Evolutionary conservation across 2,329 filamentous ascomycete genomes (phyloP).

Genomic region (Westerdykella sp.): DNA sequence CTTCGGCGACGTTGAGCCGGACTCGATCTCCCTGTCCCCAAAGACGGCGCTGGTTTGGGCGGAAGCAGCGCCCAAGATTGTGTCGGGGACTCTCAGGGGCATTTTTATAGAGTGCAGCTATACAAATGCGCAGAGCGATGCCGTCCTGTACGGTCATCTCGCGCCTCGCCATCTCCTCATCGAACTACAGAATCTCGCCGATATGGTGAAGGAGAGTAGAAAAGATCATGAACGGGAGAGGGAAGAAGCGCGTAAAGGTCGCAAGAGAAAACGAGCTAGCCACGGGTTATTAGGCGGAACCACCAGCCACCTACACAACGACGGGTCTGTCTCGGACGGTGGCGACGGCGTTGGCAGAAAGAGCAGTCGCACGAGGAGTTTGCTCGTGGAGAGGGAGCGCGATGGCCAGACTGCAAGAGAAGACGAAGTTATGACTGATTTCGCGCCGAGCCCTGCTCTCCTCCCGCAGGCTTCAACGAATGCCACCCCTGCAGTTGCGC

Average conservation of each 20-base stretch:
- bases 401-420: slow-evolving; percentile 9
- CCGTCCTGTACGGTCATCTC: slow-evolving; percentile 80
- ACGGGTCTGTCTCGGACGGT: neutral
- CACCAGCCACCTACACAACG: neutral
- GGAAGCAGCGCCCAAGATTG: slow-evolving; percentile 81
- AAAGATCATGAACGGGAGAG: slow-evolving; percentile 29
- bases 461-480: neutral
- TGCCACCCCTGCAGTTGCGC: slow-evolving; percentile 14
- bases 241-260: slow-evolving; percentile 39
- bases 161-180: slow-evolving; percentile 75
- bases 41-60: slow-evolving; percentile 80
- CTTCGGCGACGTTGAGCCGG: slow-evolving; percentile 93
- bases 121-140: slow-evolving; percentile 69
- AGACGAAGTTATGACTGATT: slow-evolving; percentile 27
- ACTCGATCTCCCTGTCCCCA: slow-evolving; percentile 73
- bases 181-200: slow-evolving; percentile 67
- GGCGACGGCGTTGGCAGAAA: slow-evolving; percentile 13
- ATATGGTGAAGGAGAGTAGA: slow-evolving; percentile 56
- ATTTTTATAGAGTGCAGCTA: slow-evolving; percentile 97
- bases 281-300: slow-evolving; percentile 21
- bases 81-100: slow-evolving; percentile 61
- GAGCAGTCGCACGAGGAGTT: slow-evolving; percentile 9
- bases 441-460: slow-evolving; percentile 2
- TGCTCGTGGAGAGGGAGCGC: slow-evolving; percentile 13
- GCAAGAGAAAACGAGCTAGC: slow-evolving; percentile 59